Base-by-base conservation (phyloP, 139 green algal genomes). In the Micractinium sp. region DNA sequence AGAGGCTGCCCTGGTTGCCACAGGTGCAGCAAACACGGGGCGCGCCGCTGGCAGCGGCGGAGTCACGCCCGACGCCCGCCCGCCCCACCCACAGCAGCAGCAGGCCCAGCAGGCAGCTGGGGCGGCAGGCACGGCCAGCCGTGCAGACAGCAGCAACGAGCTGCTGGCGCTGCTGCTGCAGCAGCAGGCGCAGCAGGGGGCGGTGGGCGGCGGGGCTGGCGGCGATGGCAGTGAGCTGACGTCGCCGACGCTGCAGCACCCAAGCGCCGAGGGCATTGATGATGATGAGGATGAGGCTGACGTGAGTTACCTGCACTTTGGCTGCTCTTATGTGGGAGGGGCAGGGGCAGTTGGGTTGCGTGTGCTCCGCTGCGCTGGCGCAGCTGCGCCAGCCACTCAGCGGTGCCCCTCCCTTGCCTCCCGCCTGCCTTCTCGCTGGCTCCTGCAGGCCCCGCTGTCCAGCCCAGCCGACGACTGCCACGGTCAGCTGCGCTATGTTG, bases 401-500 rank as follows among this genome's bases (percentile, higher is more conserved):
- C n/a, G n/a, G n/a, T n/a, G n/a, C 60, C 60, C 15, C 60, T 71
- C 63, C 63, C 63, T 27, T 27, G 2, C 20, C 63, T 71, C 2
- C 2, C 14, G 63, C 63, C 63, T 71, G 63, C 63, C 63, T 71
- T 12, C 33, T 85, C 14, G 1, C n/a, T 61, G 36, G 12, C 31
- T n/a, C 67, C 7, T 41, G 31, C 67, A 83, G 33, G 36, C 39
- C 15, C 87, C 85, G 0, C 75, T 81, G 87, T 93, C 86, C 87
- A 93, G 87, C 47, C 88, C 82, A 16, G 41, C 77, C 4, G 80
- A 94, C 56, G 85, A 89, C 22, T 39, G 63, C 20, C 5, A 78
- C 35, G 75, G 36, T n/a, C 78, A 90, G 85, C 86, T 95, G 67
- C 86, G 90, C 39, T 97, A 94, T 60, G 88, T 95, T 81, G 93